Conservation (phyloP, 176 grass and related monocot species). For the Musa itinerans region DNA sequence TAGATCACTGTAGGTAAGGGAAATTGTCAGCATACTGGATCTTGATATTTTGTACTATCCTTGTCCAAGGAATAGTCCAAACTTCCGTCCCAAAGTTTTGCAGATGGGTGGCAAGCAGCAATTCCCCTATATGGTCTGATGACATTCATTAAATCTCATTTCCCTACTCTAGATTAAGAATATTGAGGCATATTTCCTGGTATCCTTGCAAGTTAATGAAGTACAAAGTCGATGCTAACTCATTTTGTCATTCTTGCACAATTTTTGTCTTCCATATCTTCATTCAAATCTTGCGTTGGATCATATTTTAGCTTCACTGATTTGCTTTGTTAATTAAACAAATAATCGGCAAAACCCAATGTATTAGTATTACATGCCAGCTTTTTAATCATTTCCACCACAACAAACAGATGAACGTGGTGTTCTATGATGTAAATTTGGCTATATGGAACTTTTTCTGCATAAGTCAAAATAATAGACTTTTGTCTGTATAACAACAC, state of each 20-base stretch:
- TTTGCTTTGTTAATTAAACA: not conserved
- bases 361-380: not conserved
- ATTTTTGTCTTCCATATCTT: not conserved
- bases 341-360: not conserved
- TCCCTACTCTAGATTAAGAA: slow-evolving; percentile 2
- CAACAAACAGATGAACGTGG: not conserved
- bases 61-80: slow-evolving; percentile 79
- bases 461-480: no score
- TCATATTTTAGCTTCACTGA: not conserved
- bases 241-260: not conserved
- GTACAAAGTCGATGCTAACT: not conserved
- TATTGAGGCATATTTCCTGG: not conserved
- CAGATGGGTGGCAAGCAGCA: slow-evolving; percentile 91
- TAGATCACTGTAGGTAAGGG: slow-evolving; percentile 52
- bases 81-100: slow-evolving; percentile 71
- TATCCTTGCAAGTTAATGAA: not conserved
- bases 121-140: slow-evolving; percentile 90
- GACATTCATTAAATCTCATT: not conserved
- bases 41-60: slow-evolving; percentile 91
- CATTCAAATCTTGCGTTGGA: not conserved
- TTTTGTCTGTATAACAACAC: no score
- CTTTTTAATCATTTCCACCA: not conserved
- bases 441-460: no score
- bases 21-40: slow-evolving; percentile 76
- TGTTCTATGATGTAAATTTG: no score